Percentiles rank a stretch among this genome's conserved stretches.
These are phyloP conservation scores for Pistacia integerrima DNA, from an alignment of 345 rosid species.

Conservation along the genomic window DNA sequence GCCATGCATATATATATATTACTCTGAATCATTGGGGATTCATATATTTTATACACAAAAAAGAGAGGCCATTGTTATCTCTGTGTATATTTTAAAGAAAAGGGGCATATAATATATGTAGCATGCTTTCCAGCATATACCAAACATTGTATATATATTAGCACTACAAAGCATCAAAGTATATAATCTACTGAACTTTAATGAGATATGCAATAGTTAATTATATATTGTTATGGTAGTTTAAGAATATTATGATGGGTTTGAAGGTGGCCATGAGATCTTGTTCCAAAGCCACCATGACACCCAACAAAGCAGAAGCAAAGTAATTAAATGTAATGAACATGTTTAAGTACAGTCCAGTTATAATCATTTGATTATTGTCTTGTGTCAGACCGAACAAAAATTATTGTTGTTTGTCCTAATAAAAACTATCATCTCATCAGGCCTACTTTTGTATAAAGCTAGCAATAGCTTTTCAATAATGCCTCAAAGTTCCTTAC, in stretches of 20 bases:
- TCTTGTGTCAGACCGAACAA: slow-evolving; percentile 17
- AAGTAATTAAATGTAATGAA: background rate
- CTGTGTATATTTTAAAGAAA: background rate
- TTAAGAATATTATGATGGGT: background rate
- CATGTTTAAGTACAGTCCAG: slow-evolving; percentile 20
- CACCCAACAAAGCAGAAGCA: slow-evolving; percentile 1
- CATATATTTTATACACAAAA: background rate
- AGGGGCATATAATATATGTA: background rate
- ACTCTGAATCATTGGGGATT: slow-evolving; percentile 19
- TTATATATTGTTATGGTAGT: background rate
- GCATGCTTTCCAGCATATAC: slow-evolving; percentile 5
- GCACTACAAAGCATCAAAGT: background rate
- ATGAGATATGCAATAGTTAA: background rate
- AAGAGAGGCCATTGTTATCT: background rate
- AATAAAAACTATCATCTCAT: slow-evolving; percentile 10
- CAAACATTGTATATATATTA: background rate
- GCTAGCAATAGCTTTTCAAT: slow-evolving; percentile 15
- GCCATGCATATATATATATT: slow-evolving; percentile 19
- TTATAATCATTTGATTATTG: slow-evolving; percentile 22
- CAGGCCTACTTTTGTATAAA: slow-evolving; percentile 15
- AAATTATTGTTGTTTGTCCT: slow-evolving; percentile 23
- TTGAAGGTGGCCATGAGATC: slow-evolving; percentile 17
- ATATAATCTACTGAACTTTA: background rate
- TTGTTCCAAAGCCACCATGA: slow-evolving; percentile 3
- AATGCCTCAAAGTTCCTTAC: slow-evolving; percentile 1